Base-by-base conservation (phyloP, 495 filamentous ascomycete species). In the Elasticomyces elasticus region DNA sequence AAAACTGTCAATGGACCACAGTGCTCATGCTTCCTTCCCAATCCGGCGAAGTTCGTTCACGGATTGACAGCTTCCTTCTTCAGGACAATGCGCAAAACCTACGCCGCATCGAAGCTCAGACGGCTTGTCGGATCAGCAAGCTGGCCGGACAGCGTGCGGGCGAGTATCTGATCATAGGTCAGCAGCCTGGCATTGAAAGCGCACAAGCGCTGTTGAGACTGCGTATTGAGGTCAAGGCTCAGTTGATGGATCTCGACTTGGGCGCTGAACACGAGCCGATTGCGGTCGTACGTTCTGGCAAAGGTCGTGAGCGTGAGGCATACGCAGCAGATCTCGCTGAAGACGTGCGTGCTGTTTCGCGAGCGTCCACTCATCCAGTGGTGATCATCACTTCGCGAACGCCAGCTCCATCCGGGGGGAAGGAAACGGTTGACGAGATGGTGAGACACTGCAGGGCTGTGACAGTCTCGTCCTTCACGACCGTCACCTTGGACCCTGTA, bases 401-500 rank as follows among this genome's bases (percentile, higher is more conserved):
- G 17, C 54, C 49, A 15, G 28, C 9, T 30, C 17, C 2, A 2
- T 28, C 13, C 1, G 24, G 2, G 10, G 10, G 5, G 13, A 31
- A 17, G 2, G 28, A 25, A 12, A 38, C 7, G 17, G 5, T 27
- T 13, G 33, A 24, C 15, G 15, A 17, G 6, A 19, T 5, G n/a
- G 42, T 46, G 13, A 13, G 9, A 17, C 53, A 50, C 28, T 66
- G 70, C 49, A 72, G 76, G 23, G 88, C 79, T 49, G 84, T 92
- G 74, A 89, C 86, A 23, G 81, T 91, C 59, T 94, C 88, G 19
- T 89, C 85, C 12, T 85, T 94, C 71, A 89, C 78, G 19, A 87
- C 85, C 0, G 76, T 94, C 23, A 77, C 82, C 0, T 72, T 92
- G 0, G 53, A 62, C 12, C 87, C 87, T 0, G 60, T 70, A 3